Base-by-base conservation (phyloP, 2,329 filamentous ascomycete genomes). In the Podosphaera aphanis region DNA sequence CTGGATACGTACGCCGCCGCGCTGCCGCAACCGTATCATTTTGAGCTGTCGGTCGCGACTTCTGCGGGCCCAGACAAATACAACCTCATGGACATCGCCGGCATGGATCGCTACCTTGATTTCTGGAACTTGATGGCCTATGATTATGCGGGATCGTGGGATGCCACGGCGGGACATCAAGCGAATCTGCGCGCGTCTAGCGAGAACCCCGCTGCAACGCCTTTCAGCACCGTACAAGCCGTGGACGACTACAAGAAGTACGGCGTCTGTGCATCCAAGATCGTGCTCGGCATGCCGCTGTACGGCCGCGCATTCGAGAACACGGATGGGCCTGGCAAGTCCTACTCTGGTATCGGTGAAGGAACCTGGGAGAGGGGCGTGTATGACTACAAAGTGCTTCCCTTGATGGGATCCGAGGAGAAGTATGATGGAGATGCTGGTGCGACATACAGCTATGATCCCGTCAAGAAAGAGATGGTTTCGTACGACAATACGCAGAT, bases 121-220 rank as follows among this genome's bases (percentile, higher is more conserved):
- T 82, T 82, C 59, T 82, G 77, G 77, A 82, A 82, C 59, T 62
- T 85, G 37, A 93, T 93, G 84, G 80, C 81, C 1, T 93, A 93
- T 62, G 84, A 93, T 62, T 92, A 72, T 59, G 77, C 84, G 5
- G 88, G 88, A 1, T 79, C 75, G 2, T 94, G 85, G 84, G 82
- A 86, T 55, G 54, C 63, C 2, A 55, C 55, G 1, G 67, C 82
- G 1, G 84, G 79, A 3, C 85, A 95, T 63, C 78, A 85, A 59
- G 74, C 86, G 4, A 94, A 93, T 59, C 59, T 94, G 33, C 80
- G 71, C 56, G 68, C 69, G 0, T 78, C 70, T 20, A 52, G 53
- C 1, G 56, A 63, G 5, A 71, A 75, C 56, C 73, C 81, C 0
- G 53, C 61, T 1, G 67, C 68, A 45, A 94, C 88, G 0, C 85